Evolutionary conservation across 1,284 basidiomycete species (phyloP).

Genomic region (Cerrena zonata): DNA sequence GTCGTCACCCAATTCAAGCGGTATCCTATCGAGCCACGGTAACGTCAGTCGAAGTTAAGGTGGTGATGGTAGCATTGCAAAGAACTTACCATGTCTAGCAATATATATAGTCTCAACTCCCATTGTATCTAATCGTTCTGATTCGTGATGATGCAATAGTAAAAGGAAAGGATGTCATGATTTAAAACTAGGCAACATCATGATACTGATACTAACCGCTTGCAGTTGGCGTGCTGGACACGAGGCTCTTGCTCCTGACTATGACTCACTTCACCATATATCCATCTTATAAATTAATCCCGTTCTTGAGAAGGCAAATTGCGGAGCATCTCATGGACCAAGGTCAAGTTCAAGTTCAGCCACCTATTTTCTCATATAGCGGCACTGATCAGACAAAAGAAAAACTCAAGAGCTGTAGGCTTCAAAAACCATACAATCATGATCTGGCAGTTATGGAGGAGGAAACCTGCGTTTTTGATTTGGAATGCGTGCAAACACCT

Average conservation of each 20-base stretch:
- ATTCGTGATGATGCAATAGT: background rate
- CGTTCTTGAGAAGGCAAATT: no score
- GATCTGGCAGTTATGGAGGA: no score
- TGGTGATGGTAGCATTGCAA: background rate
- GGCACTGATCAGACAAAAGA: background rate
- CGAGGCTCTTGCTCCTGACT: no score
- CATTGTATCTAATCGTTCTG: background rate
- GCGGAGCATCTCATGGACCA: no score
- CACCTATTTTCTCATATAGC: no score
- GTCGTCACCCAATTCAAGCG: constrained; percentile 66
- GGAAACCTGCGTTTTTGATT: constrained; percentile 7
- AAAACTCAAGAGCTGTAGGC: constrained; percentile 6
- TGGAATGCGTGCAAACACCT: constrained; percentile 3
- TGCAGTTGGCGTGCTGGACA: no score
- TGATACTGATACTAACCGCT: no score
- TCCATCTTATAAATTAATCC: no score
- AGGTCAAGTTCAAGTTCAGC: no score
- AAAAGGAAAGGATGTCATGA: no score
- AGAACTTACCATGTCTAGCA: constrained; percentile 63
- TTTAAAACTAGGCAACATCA: background rate
- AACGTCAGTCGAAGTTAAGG: background rate
- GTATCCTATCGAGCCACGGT: constrained; percentile 45
- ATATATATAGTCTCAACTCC: constrained; percentile 72
- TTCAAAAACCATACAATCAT: constrained; percentile 8
- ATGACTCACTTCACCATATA: no score